These are phyloP conservation scores for Dorcoceras hygrometricum DNA, from an alignment of 257 asterid species.

Conservation along the genomic window DNA sequence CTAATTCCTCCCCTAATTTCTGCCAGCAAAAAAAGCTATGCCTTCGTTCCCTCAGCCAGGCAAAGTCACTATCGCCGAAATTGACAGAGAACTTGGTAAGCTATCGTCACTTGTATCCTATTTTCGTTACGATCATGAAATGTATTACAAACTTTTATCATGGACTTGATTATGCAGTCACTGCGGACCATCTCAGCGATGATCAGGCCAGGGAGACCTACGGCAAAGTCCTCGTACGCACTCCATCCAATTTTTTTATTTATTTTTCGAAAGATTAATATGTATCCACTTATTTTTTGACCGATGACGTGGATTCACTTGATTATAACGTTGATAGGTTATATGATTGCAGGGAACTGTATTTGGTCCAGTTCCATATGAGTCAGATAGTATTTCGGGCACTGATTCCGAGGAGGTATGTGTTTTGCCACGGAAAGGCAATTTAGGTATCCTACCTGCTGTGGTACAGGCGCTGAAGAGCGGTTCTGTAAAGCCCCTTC, in stretches of 20 bases:
- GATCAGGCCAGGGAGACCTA: conserved; percentile 76
- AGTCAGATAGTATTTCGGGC: conserved; percentile 36
- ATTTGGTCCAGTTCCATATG: conserved; percentile 69
- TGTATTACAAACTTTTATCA: neutral
- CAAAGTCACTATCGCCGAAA: conserved; percentile 79
- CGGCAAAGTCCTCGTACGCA: conserved; percentile 64
- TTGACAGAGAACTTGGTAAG: conserved; percentile 79
- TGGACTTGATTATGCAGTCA: conserved; percentile 44
- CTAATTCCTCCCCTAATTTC: neutral
- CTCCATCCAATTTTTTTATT: neutral
- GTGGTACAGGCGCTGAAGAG: conserved; percentile 42
- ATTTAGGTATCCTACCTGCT: conserved; percentile 36
- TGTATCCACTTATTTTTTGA: neutral
- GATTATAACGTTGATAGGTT: conserved; percentile 9
- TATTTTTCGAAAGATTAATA: neutral
- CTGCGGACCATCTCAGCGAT: conserved; percentile 65
- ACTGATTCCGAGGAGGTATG: conserved; percentile 39
- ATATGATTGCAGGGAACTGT: conserved; percentile 62
- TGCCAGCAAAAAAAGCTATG: conserved; percentile 36
- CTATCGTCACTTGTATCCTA: neutral
- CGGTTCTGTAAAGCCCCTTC: conserved; percentile 51
- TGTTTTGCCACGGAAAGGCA: conserved; percentile 35
- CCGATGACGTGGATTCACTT: neutral
- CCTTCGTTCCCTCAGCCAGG: conserved; percentile 87
- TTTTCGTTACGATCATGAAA: neutral